Conservation (phyloP, 257 asterid genomes). For the Linaria vulgaris region DNA sequence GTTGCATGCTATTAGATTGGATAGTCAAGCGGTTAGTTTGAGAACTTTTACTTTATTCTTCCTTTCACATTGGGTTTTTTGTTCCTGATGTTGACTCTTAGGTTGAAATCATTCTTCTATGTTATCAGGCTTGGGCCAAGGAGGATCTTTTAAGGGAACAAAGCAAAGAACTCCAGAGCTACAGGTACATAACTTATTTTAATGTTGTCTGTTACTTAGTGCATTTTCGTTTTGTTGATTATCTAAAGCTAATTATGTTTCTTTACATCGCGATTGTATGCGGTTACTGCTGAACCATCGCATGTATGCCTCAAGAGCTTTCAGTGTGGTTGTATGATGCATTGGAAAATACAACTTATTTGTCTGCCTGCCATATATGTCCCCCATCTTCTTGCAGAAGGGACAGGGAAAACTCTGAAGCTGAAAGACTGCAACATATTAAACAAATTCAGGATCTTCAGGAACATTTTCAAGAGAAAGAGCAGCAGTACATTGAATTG, state of each 20-base stretch:
- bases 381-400: constrained; percentile 52
- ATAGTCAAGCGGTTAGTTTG: constrained; percentile 72
- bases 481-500: constrained; percentile 65
- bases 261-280: too few relatives aligned
- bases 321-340: too few relatives aligned
- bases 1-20: constrained; percentile 69
- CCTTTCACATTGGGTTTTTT: constrained; percentile 8
- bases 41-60: constrained; percentile 15
- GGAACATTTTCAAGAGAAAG: constrained; percentile 91
- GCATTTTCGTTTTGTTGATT: too few relatives aligned
- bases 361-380: not conserved
- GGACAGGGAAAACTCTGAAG: constrained; percentile 83
- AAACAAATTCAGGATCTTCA: constrained; percentile 86
- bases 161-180: constrained; percentile 68
- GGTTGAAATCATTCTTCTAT: constrained; percentile 18
- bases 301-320: too few relatives aligned
- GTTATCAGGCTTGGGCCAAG: constrained; percentile 84
- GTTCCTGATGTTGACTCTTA: constrained; percentile 16
- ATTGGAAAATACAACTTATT: too few relatives aligned
- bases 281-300: too few relatives aligned
- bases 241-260: too few relatives aligned
- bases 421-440: constrained; percentile 80
- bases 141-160: constrained; percentile 88
- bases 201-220: too few relatives aligned
- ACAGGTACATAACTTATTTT: constrained; percentile 40